A percentile compares a stretch with the other conserved stretches of the same genome.
Conservation (phyloP, 2,329 filamentous ascomycete species). For the Penicillium griseofulvum region DNA sequence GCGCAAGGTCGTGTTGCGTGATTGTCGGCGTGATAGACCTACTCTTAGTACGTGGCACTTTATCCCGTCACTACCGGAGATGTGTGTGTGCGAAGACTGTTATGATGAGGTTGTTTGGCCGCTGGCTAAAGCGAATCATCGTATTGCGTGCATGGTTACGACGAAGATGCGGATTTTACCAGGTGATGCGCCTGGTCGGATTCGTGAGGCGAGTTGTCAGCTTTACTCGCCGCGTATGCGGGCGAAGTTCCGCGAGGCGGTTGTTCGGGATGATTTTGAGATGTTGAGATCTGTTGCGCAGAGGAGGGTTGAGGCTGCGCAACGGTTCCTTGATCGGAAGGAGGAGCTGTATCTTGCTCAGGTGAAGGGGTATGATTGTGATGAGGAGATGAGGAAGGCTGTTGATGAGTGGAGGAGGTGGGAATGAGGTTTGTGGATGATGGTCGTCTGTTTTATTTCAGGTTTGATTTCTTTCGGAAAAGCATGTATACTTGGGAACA, state of each 20-base stretch:
- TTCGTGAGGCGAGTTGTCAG: constrained; percentile 61
- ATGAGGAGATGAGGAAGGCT: constrained; percentile 49
- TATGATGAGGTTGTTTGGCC: constrained; percentile 78
- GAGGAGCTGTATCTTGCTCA: constrained; percentile 57
- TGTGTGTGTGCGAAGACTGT: constrained; percentile 85
- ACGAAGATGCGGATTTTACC: constrained; percentile 58
- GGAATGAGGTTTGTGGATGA: constrained; percentile 40
- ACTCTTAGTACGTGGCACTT: constrained; percentile 71
- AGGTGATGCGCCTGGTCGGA: constrained; percentile 43
- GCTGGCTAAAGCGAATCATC: constrained; percentile 52
- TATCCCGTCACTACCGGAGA: constrained; percentile 70
- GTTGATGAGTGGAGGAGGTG: constrained; percentile 53
- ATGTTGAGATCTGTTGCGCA: constrained; percentile 64
- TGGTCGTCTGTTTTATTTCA: constrained; percentile 1
- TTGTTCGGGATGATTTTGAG: constrained; percentile 63
- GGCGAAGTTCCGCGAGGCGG: constrained; percentile 65
- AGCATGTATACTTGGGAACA: constrained; percentile 1
- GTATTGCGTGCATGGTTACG: constrained; percentile 65
- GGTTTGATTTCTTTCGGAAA: not conserved
- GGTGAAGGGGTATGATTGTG: constrained; percentile 55
- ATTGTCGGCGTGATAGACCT: constrained; percentile 66
- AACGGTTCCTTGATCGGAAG: constrained; percentile 57
- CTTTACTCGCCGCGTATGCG: constrained; percentile 81
- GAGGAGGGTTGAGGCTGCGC: constrained; percentile 57
- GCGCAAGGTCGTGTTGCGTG: constrained; percentile 56